A percentile compares a stretch with the other conserved stretches of the same genome.
Evolutionary conservation across 1,284 basidiomycete species (phyloP).

Genomic region (Ceraceosorus bombacis): DNA sequence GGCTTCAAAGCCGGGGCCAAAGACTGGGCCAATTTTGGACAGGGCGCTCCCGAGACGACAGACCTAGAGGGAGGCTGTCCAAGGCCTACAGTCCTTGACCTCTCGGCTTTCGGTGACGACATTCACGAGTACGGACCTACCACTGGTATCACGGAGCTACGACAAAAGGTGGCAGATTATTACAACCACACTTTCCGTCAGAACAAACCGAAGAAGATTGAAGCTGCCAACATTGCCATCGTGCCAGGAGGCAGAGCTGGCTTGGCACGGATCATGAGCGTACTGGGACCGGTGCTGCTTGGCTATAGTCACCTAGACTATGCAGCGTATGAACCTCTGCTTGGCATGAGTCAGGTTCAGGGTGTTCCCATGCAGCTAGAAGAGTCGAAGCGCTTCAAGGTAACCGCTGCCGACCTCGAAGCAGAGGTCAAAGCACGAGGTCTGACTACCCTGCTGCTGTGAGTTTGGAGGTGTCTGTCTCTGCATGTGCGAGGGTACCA

Average conservation of each 20-base stretch:
- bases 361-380: conserved; percentile 52
- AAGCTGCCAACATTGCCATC: conserved; percentile 76
- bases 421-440: conserved; percentile 52
- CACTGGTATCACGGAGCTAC: conserved; percentile 68
- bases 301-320: conserved; percentile 76
- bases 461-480: too few relatives aligned
- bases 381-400: conserved; percentile 58
- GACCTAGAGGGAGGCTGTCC: conserved; percentile 66
- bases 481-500: too few relatives aligned
- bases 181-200: conserved; percentile 82
- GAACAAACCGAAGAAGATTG: conserved; percentile 56
- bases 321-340: conserved; percentile 62
- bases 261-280: conserved; percentile 78
- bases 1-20: conserved; percentile 28
- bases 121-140: conserved; percentile 84
- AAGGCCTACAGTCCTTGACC: conserved; percentile 58
- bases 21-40: conserved; percentile 22
- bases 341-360: conserved; percentile 78
- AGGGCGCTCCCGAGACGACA: conserved; percentile 52
- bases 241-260: conserved; percentile 84
- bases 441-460: conserved; percentile 71
- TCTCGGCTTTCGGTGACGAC: conserved; percentile 56
- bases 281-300: conserved; percentile 65
- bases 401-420: conserved; percentile 60
- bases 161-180: conserved; percentile 52